phyloP scores from a whole-genome alignment of 2,329 filamentous ascomycete species.

The Fusarium chlamydosporum region DNA sequence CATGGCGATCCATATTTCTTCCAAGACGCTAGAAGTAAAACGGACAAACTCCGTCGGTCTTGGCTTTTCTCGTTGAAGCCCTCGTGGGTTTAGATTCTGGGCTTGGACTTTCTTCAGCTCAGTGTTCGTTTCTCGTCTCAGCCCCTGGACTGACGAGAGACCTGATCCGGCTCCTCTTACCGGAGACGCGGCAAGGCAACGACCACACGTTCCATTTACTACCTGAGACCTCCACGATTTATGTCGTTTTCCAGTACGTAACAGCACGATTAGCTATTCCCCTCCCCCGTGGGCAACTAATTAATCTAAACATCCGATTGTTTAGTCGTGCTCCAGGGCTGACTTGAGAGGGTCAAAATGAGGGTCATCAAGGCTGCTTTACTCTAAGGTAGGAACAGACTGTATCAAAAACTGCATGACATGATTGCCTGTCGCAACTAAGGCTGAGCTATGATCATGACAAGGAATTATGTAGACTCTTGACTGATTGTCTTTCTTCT shows the following conservation, averaged over 20 bases:
- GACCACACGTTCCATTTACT: neutral
- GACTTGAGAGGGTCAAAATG: neutral
- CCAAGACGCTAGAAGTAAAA: constrained; percentile 37
- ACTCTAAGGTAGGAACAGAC: too few relatives aligned
- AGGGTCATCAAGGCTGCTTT: neutral
- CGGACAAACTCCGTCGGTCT: constrained; percentile 32
- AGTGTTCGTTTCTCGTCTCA: neutral
- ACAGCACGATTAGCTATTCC: constrained; percentile 20
- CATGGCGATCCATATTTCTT: constrained; percentile 38
- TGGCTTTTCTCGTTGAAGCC: constrained; percentile 4
- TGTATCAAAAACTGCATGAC: neutral
- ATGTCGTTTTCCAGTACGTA: constrained; percentile 14
- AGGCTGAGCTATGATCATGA: neutral
- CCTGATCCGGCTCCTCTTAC: constrained; percentile 6
- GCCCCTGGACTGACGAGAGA: neutral
- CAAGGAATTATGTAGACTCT: neutral
- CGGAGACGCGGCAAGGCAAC: neutral
- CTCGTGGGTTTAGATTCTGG: neutral
- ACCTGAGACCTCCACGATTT: constrained; percentile 10
- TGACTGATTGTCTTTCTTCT: constrained; percentile 1
- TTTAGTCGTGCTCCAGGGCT: too few relatives aligned
- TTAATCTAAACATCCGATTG: neutral
- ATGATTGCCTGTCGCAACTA: neutral
- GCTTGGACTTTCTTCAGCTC: neutral
- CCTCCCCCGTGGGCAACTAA: constrained; percentile 16